These are phyloP conservation scores for Kodamaea suecica DNA, from an alignment of 1,139 yeast genomes.

Conservation along the genomic window DNA sequence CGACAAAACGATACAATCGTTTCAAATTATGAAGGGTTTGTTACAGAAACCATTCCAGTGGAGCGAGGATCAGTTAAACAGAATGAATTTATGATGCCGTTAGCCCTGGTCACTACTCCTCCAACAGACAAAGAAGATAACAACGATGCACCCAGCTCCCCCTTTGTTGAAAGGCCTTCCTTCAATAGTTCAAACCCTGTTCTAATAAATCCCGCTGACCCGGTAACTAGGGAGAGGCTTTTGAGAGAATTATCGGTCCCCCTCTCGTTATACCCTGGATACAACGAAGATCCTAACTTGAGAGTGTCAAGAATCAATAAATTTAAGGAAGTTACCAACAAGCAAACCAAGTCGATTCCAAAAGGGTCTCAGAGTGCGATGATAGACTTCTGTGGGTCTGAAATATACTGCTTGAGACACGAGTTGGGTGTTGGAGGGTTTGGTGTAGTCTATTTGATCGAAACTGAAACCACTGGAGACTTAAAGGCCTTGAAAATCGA, in stretches of 20 bases:
- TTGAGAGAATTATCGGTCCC: constrained; percentile 27
- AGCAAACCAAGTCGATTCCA: constrained; percentile 29
- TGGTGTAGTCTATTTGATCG: constrained; percentile 76
- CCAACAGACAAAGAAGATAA: constrained; percentile 30
- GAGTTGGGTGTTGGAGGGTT: constrained; percentile 79
- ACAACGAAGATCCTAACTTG: constrained; percentile 16
- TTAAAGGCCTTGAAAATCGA: constrained; percentile 72
- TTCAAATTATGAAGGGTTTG: constrained; percentile 48
- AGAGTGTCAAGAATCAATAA: constrained; percentile 29
- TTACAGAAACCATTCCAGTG: constrained; percentile 46
- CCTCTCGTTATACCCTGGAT: constrained; percentile 29
- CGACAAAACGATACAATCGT: constrained; percentile 27
- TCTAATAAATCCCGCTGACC: constrained; percentile 33
- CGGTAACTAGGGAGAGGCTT: constrained; percentile 20
- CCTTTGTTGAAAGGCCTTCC: constrained; percentile 44
- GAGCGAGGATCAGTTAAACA: too few relatives aligned
- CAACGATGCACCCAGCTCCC: constrained; percentile 36
- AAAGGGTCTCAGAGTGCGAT: constrained; percentile 42
- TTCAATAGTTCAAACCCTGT: constrained; percentile 8
- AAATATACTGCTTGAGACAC: constrained; percentile 53
- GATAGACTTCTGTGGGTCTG: constrained; percentile 49
- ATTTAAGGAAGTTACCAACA: constrained; percentile 35
- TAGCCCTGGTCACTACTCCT: constrained; percentile 23
- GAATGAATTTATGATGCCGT: constrained; percentile 3
- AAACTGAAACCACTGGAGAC: constrained; percentile 52